Evolutionary conservation across 306 rosid genomes (phyloP).

Genomic region (Astragalus glycyphyllos): DNA sequence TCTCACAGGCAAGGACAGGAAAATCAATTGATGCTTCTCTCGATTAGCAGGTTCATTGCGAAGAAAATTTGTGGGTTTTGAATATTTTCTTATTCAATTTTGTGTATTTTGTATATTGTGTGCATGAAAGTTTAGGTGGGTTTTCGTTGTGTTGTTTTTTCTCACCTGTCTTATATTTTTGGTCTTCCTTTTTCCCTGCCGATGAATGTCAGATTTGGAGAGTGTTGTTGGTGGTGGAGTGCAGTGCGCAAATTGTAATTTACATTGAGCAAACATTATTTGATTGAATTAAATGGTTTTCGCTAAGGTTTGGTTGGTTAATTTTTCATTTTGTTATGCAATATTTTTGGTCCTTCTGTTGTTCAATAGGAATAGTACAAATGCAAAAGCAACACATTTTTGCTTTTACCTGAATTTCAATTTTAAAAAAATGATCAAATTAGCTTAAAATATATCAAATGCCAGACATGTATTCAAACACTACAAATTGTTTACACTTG

Average conservation of each 20-base stretch:
- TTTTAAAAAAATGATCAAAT: too few relatives aligned
- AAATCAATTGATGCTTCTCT: conserved; percentile 63
- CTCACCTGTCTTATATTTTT: conserved; percentile 39
- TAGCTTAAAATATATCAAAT: too few relatives aligned
- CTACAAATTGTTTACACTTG: too few relatives aligned
- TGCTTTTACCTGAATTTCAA: too few relatives aligned
- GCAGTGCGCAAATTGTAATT: conserved; percentile 64
- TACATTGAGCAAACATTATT: conserved; percentile 50
- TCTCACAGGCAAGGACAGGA: conserved; percentile 95
- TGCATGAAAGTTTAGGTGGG: conserved; percentile 64
- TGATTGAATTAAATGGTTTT: conserved; percentile 57
- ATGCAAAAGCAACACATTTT: too few relatives aligned
- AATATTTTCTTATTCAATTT: conserved; percentile 48
- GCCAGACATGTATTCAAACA: too few relatives aligned
- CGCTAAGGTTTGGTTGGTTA: conserved; percentile 21
- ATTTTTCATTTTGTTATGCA: neutral
- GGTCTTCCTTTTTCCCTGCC: conserved; percentile 38
- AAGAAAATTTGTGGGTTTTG: conserved; percentile 47
- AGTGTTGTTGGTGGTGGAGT: conserved; percentile 62
- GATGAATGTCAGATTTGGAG: conserved; percentile 54
- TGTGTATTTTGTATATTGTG: conserved; percentile 90
- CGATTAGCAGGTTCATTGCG: conserved; percentile 50
- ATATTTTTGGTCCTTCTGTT: neutral
- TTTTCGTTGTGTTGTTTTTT: conserved; percentile 42
- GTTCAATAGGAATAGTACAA: too few relatives aligned